Conservation (phyloP, 2,329 filamentous ascomycete species). For the Corynespora cassiicola region DNA sequence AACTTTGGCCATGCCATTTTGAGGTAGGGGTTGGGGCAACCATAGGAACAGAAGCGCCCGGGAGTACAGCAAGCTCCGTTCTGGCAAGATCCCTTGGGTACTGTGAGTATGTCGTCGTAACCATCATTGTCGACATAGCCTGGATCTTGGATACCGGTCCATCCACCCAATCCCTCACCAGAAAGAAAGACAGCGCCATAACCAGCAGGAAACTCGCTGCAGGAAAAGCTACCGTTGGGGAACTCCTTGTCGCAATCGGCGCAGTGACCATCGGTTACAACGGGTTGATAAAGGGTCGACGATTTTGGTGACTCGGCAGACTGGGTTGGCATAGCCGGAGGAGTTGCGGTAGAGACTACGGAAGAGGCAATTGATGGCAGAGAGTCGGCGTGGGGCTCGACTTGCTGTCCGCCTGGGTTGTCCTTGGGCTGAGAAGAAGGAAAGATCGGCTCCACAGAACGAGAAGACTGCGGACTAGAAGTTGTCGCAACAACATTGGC, state of each 20-base stretch:
- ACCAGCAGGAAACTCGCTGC: slow-evolving; percentile 74
- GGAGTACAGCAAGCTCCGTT: slow-evolving; percentile 64
- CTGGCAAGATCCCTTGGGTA: slow-evolving; percentile 64
- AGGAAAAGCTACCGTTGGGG: slow-evolving; percentile 75
- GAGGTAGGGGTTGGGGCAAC: slow-evolving; percentile 88
- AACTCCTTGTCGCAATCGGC: slow-evolving; percentile 71
- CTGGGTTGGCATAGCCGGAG: slow-evolving; percentile 11
- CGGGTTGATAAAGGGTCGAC: slow-evolving; percentile 18
- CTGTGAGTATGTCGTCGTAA: slow-evolving; percentile 66
- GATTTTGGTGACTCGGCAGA: slow-evolving; percentile 19
- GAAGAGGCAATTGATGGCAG: too few species aligned
- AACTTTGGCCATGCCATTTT: slow-evolving; percentile 86
- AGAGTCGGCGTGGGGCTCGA: too few species aligned
- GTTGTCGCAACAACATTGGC: slow-evolving; percentile 17
- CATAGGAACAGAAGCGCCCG: slow-evolving; percentile 85
- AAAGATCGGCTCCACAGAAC: too few species aligned
- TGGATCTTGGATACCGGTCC: slow-evolving; percentile 76
- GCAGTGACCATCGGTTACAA: slow-evolving; percentile 27
- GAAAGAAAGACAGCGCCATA: slow-evolving; percentile 78
- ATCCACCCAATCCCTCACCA: slow-evolving; percentile 76
- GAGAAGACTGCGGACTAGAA: slow-evolving; percentile 30
- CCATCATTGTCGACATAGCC: slow-evolving; percentile 40
- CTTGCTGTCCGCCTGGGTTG: too few species aligned
- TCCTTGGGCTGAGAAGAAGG: too few species aligned
- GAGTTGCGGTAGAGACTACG: not conserved